Evolutionary conservation across 768 basidiomycete genomes (phyloP), one percentile per base, ranked within the genome.

Genomic region (Amanita muscaria): DNA sequence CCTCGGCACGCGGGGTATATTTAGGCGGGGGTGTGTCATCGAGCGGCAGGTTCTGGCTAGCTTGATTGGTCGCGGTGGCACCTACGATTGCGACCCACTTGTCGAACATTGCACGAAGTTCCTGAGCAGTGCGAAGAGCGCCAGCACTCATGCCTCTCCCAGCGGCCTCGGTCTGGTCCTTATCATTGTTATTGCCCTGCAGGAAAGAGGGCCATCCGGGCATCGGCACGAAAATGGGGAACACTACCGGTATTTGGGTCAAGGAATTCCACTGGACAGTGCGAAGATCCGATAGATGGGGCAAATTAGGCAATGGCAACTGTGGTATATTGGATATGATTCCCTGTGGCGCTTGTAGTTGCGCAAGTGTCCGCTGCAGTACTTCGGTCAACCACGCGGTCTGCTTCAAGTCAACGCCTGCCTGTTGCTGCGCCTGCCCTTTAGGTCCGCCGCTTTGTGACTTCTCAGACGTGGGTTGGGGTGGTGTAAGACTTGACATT

Each of bases 141-240:
- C 65, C 67, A 33, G 66, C 60, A 22, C 70, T 65, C 41, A 65
- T 58, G 15, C 68, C 61, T 31, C 65, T 62, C 22, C 48, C 57
- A 40, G 68, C 65, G 22, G 30, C 41, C 22, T 42, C 41, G 10
- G 14, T 31, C 21, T 63, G 62, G 21, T 57, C 64, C 24, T 61
- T 56, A 42, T 60, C 63, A 31, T 51, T 40, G 39, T 23, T 42
- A 23, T 10, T 41, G 29, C 37, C 46, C 54, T 32, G 56, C 45
- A 81, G 66, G 60, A 87, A 76, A 14, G 79, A 73, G 1, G 77
- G 72, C 78, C 77, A 82, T 16, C 66, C 70, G 24, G 82, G 75
- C 57, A 69, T 70, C 3, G 88, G 84, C 12, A 88, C 77, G 48
- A 80, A 74, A 18, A 88, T 73, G 14, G 88, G 86, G 72, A 90